These are phyloP conservation scores for Daldinia childiae DNA, from an alignment of 495 filamentous ascomycete genomes.

Conservation along the genomic window DNA sequence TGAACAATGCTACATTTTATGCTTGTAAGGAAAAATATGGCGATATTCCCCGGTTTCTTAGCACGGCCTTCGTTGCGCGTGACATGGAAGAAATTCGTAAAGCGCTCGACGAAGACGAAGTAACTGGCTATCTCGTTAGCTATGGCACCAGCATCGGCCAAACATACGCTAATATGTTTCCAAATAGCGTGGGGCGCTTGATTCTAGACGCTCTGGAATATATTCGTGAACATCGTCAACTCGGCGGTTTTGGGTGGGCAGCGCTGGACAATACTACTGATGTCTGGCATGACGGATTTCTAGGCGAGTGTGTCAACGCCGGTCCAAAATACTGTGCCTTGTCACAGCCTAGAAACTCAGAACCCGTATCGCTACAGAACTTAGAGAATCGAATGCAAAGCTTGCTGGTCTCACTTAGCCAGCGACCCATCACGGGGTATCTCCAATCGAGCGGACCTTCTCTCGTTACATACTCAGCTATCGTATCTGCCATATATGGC, in stretches of 20 bases:
- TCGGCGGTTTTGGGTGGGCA: conserved; percentile 57
- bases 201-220: conserved; percentile 62
- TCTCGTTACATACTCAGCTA: conserved; percentile 54
- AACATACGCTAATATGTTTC: conserved; percentile 63
- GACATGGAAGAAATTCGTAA: conserved; percentile 63
- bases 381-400: conserved; percentile 51
- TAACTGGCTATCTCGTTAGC: conserved; percentile 73
- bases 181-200: conserved; percentile 56
- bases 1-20: conserved; percentile 53
- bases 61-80: conserved; percentile 56
- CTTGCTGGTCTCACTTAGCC: conserved; percentile 48
- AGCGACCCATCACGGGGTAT: conserved; percentile 50
- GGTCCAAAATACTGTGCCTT: conserved; percentile 55
- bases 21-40: conserved; percentile 58
- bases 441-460: conserved; percentile 49
- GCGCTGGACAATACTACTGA: conserved; percentile 59
- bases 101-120: conserved; percentile 56
- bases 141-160: conserved; percentile 74
- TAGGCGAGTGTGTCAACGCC: conserved; percentile 58
- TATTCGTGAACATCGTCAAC: conserved; percentile 57
- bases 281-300: conserved; percentile 59
- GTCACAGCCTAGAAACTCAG: conserved; percentile 44
- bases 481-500: conserved; percentile 51
- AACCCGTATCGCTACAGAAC: conserved; percentile 45
- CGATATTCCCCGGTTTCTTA: conserved; percentile 53